Percentiles rank a stretch among this genome's conserved stretches.
Conservation (phyloP, 345 rosid species). For the Eucalyptus virginea region DNA sequence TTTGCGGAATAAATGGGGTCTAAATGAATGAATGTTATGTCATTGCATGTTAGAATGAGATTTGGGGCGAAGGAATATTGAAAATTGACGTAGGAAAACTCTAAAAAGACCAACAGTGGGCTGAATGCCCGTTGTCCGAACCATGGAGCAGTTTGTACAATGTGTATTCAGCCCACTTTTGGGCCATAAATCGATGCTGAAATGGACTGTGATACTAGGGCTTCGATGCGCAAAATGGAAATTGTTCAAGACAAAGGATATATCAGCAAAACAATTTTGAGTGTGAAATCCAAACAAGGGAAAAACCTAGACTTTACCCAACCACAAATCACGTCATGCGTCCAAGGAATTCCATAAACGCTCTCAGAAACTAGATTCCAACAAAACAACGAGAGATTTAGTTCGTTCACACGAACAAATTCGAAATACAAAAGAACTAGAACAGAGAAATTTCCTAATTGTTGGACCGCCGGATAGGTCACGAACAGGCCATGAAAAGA, state of each 20-base stretch:
- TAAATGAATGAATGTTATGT: too few species aligned
- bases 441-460: not conserved
- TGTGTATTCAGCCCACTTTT: too few species aligned
- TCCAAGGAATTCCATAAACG: not conserved
- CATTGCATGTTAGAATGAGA: too few species aligned
- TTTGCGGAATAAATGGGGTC: too few species aligned
- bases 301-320: not conserved
- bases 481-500: not conserved
- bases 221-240: not conserved
- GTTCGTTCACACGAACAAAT: not conserved
- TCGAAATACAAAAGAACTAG: not conserved
- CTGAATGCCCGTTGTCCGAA: too few species aligned
- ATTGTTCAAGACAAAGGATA: not conserved
- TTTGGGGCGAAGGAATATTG: too few species aligned
- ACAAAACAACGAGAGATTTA: too few species aligned
- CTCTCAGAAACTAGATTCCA: not conserved
- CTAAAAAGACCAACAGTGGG: too few species aligned
- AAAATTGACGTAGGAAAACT: too few species aligned
- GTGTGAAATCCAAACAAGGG: not conserved
- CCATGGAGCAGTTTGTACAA: too few species aligned
- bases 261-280: not conserved
- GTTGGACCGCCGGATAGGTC: not conserved
- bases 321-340: rapidly evolving
- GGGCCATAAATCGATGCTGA: too few species aligned
- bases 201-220: rapidly evolving